Percentiles rank a stretch among this genome's conserved stretches.
phyloP scores from a whole-genome alignment of 1,139 yeast genomes.

The Suhomyces kunorum region DNA sequence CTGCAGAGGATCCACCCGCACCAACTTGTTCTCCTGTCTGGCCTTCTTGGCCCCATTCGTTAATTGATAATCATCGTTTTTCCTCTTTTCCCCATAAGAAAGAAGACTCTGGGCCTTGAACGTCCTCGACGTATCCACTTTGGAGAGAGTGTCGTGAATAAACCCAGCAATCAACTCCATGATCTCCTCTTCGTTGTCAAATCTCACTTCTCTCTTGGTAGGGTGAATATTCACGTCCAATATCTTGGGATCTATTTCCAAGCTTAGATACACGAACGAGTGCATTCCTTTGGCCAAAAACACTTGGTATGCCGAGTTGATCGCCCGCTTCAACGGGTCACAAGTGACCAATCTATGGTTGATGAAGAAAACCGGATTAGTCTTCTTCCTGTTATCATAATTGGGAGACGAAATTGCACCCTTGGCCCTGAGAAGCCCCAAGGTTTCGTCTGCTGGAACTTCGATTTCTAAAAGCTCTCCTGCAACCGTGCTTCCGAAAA shows the following conservation, averaged over 20 bases:
- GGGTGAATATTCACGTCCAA: conserved; percentile 96
- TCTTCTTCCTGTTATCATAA: conserved; percentile 65
- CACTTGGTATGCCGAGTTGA: conserved; percentile 60
- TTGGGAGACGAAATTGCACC: conserved; percentile 78
- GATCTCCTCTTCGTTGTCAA: conserved; percentile 84
- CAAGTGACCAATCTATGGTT: conserved; percentile 81
- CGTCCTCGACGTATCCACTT: conserved; percentile 68
- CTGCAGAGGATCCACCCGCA: conserved; percentile 75
- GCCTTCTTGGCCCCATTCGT: conserved; percentile 27
- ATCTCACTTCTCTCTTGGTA: conserved; percentile 88
- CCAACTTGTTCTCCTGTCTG: conserved; percentile 63
- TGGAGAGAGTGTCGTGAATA: conserved; percentile 53
- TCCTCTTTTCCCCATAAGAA: conserved; percentile 19
- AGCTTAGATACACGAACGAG: conserved; percentile 74
- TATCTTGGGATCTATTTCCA: conserved; percentile 64
- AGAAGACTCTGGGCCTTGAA: conserved; percentile 66
- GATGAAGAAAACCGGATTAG: conserved; percentile 76
- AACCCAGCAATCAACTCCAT: conserved; percentile 56
- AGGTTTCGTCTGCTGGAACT: conserved; percentile 14
- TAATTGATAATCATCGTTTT: conserved; percentile 6
- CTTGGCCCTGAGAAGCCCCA: conserved; percentile 49
- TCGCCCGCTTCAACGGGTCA: conserved; percentile 74
- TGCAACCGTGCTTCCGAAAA: conserved; percentile 74
- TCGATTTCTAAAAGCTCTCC: conserved; percentile 58
- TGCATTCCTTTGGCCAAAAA: conserved; percentile 79